Evolutionary conservation across 371 early-diverging fungal species (phyloP).

Genomic region (Mortierella sp.): DNA sequence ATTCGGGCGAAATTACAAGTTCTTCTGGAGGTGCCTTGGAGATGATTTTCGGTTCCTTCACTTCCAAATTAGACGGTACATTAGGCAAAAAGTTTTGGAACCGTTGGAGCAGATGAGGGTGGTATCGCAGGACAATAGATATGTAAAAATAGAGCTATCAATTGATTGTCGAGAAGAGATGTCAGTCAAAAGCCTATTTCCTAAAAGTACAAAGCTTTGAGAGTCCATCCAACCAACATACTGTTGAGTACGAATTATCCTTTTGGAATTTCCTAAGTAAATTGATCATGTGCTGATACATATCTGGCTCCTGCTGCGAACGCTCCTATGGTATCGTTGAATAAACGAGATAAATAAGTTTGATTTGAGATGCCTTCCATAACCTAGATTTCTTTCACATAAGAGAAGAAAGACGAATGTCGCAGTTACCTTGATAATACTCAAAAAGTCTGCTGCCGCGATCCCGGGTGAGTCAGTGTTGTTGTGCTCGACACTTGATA

Average conservation of each 20-base stretch:
- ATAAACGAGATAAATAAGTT: neutral
- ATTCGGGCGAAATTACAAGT: constrained; percentile 49
- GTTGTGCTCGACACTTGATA: constrained; percentile 3
- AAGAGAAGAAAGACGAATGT: neutral
- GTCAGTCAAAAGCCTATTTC: neutral
- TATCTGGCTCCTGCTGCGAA: constrained; percentile 52
- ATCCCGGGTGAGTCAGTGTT: constrained; percentile 4
- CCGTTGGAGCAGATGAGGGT: constrained; percentile 50
- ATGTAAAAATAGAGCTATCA: constrained; percentile 52
- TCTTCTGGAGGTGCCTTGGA: constrained; percentile 57
- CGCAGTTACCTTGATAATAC: constrained; percentile 41
- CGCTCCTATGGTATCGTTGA: constrained; percentile 22
- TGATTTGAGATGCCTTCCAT: neutral
- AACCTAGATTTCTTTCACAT: neutral
- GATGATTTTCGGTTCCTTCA: constrained; percentile 46
- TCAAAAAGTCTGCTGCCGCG: constrained; percentile 48
- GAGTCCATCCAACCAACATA: constrained; percentile 6
- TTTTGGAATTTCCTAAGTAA: constrained; percentile 53
- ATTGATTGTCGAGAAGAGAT: neutral
- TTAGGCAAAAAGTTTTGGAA: constrained; percentile 49
- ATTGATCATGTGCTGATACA: constrained; percentile 56
- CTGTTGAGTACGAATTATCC: constrained; percentile 47
- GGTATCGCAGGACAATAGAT: constrained; percentile 51
- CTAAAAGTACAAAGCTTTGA: neutral
- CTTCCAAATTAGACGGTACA: constrained; percentile 30